Percentiles rank a stretch among this genome's conserved stretches.
phyloP scores from a whole-genome alignment of 73 alveolate species.

The Tetrahymena malaccensis region DNA sequence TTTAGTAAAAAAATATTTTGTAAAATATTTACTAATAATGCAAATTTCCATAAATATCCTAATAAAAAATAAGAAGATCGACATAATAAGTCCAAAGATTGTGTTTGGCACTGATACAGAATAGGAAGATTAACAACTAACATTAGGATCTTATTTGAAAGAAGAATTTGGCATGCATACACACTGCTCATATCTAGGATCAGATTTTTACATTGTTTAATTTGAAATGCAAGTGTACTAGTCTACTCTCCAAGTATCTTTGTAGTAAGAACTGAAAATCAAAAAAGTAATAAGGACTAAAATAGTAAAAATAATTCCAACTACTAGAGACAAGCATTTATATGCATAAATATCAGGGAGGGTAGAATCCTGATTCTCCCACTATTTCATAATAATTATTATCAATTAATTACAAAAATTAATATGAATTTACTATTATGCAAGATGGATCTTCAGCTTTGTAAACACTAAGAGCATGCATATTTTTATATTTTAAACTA shows the following conservation, averaged over 20 bases:
- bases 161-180: background rate
- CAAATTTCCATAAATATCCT: background rate
- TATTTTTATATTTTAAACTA: background rate
- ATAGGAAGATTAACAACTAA: background rate
- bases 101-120: background rate
- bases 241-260: background rate
- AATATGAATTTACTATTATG: background rate
- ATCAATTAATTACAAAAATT: background rate
- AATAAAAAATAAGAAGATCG: background rate
- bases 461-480: background rate
- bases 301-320: background rate
- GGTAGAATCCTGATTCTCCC: background rate
- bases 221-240: background rate
- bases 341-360: background rate
- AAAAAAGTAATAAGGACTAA: background rate
- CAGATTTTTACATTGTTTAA: background rate
- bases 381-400: background rate
- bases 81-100: background rate
- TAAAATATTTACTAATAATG: background rate
- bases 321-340: background rate
- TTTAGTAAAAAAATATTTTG: background rate
- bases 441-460: background rate
- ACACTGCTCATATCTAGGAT: background rate
- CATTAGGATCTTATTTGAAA: background rate
- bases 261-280: background rate